Percentiles rank a stretch among this genome's conserved stretches.
Evolutionary conservation across 257 asterid species (phyloP).

Genomic region (Eucommia ulmoides): DNA sequence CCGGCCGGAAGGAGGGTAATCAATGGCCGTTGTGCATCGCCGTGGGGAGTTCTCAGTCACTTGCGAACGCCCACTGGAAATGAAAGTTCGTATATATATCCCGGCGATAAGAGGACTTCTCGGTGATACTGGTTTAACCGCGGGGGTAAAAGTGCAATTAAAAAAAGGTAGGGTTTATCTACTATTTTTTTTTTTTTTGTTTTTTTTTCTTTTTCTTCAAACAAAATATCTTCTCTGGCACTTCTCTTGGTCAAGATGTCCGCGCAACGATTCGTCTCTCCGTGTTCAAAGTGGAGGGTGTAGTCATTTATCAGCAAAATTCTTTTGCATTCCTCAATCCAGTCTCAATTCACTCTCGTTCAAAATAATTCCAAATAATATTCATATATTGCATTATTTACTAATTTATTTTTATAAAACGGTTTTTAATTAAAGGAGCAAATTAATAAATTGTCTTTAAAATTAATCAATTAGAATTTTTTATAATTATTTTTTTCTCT

Average conservation of each 20-base stretch:
- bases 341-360: background rate
- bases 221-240: background rate
- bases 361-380: no score
- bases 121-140: background rate
- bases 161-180: background rate
- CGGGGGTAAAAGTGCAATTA: background rate
- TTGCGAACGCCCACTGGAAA: background rate
- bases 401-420: no score
- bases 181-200: no score
- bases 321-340: background rate
- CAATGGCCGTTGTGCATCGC: slow-evolving; percentile 8
- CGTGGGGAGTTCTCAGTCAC: no score
- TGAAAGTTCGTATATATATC: background rate
- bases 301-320: background rate
- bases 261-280: no score
- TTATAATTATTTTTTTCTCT: no score
- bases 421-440: no score
- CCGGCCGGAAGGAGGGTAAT: slow-evolving; percentile 1
- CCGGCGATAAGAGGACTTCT: background rate
- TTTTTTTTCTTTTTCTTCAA: background rate
- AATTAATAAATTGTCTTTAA: no score
- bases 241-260: no score
- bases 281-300: background rate
- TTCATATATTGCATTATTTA: no score
- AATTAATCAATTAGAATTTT: no score